Evolutionary conservation across 164 flowering plant species (phyloP), one percentile per base, ranked within the genome.

Genomic region (Protea cynaroides): DNA sequence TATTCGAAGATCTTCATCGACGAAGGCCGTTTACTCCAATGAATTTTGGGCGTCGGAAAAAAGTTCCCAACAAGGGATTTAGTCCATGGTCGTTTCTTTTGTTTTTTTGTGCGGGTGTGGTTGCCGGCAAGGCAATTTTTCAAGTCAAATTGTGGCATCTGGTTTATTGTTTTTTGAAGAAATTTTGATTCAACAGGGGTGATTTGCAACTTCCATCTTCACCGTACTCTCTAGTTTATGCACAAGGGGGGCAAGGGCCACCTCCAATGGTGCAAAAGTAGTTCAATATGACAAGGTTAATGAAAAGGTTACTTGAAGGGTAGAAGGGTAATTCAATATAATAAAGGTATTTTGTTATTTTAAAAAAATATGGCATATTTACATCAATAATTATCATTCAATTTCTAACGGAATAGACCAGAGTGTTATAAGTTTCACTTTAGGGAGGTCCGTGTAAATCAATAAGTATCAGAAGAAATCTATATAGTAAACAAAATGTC

Each of bases 31-130:
- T 5, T 76, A 82, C 68, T 77, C 83, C 15, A 76, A 68, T 37
- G 82, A 69, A n/a, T 65, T 69, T 64, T 67, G 74, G 74, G 65
- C 75, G 0, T 75, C 78, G 0, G 80, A 74, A 7, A 52, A 29
- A 23, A 73, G 29, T 61, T 70, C 73, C 0, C 76, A 68, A 19
- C 72, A 51, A 44, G 95, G 95, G 23, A 58, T 85, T 75, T 91
- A 95, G 98, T 94, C 97, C 21, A 80, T 94, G 98, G 98, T 94
- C 53, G n/a, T n/a, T n/a, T n/a, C 22, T 36, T 52, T 52, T 17
- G 40, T 70, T 49, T 37, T 7, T 50, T 49, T 36, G n/a, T n/a
- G n/a, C 52, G 12, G n/a, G 29, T n/a, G n/a, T n/a, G n/a, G n/a
- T n/a, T n/a, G n/a, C n/a, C n/a, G n/a, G n/a, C n/a, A n/a, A n/a